phyloP scores from a whole-genome alignment of 495 filamentous ascomycete genomes.

The Podospora pseudoanserina region DNA sequence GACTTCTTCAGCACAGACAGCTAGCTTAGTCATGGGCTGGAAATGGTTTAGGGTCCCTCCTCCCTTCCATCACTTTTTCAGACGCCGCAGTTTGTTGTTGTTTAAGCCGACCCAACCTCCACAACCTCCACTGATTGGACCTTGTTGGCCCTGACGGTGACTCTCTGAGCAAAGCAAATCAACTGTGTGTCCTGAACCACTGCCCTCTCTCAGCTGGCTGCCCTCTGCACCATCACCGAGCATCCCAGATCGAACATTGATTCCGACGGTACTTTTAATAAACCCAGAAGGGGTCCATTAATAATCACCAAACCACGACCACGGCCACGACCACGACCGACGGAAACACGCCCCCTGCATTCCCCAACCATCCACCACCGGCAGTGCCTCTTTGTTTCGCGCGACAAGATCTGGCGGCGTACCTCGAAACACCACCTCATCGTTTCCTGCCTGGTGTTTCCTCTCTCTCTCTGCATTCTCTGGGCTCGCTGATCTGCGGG shows the following conservation, averaged over 20 bases:
- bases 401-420: not conserved
- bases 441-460: conserved; percentile 5
- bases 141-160: not conserved
- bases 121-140: conserved; percentile 15
- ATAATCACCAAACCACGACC: not conserved
- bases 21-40: conserved; percentile 4
- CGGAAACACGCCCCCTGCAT: not conserved
- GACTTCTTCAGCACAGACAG: not conserved
- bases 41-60: not conserved
- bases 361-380: not conserved
- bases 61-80: not conserved
- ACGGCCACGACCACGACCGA: not conserved
- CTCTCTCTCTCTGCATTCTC: conserved; percentile 13
- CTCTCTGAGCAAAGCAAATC: not conserved
- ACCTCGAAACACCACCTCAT: not conserved
- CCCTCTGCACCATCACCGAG: not conserved
- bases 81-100: not conserved
- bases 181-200: not conserved
- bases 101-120: conserved; percentile 1
- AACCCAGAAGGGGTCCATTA: not conserved
- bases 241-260: not conserved
- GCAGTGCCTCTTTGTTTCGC: not conserved
- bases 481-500: not conserved
- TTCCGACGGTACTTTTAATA: not conserved
- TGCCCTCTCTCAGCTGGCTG: not conserved